Evolutionary conservation across 1,284 basidiomycete species (phyloP).

Genomic region (Farysia itapuensis): DNA sequence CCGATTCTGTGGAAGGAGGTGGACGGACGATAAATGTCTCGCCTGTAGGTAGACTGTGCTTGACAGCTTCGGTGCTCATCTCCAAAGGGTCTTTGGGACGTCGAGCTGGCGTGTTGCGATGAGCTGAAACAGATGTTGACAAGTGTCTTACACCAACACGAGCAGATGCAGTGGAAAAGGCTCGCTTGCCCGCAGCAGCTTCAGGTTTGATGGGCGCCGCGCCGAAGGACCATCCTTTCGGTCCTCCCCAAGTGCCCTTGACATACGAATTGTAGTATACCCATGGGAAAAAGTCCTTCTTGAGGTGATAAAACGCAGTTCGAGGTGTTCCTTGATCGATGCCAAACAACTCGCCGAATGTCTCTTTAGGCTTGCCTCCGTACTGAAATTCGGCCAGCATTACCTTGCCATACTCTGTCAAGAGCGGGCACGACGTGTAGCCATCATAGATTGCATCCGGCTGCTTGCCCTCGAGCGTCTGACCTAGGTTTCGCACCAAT

Average conservation of each 20-base stretch:
- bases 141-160: constrained; percentile 14
- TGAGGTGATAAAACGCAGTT: constrained; percentile 84
- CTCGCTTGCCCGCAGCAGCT: constrained; percentile 20
- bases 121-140: constrained; percentile 18
- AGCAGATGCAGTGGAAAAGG: constrained; percentile 5
- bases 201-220: constrained; percentile 17
- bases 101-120: constrained; percentile 49
- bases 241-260: constrained; percentile 63
- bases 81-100: constrained; percentile 54
- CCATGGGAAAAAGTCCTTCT: constrained; percentile 87
- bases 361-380: constrained; percentile 80
- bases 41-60: constrained; percentile 41
- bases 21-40: constrained; percentile 55
- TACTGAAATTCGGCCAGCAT: constrained; percentile 86
- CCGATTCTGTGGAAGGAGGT: constrained; percentile 30
- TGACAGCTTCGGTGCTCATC: constrained; percentile 30
- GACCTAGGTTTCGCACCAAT: constrained; percentile 76
- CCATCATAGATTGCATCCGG: constrained; percentile 52
- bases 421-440: constrained; percentile 56
- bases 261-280: constrained; percentile 85
- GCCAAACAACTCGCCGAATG: constrained; percentile 58
- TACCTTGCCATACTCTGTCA: constrained; percentile 81
- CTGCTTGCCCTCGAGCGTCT: constrained; percentile 31
- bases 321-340: constrained; percentile 50
- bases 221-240: constrained; percentile 41